These are phyloP conservation scores for Picochlorum sp. DNA, from an alignment of 139 green algal genomes.

Conservation along the genomic window DNA sequence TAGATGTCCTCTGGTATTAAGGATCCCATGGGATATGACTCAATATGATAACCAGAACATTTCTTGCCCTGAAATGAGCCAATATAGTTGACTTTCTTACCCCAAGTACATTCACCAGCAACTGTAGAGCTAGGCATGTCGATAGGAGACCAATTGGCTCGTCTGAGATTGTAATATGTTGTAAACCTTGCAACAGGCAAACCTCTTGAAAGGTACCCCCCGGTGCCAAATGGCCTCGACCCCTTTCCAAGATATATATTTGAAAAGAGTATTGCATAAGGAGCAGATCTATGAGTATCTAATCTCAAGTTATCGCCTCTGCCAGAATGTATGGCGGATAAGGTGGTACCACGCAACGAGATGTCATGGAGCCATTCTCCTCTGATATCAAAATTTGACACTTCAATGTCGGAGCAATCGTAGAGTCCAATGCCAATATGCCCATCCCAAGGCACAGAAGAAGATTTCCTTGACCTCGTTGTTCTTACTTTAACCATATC, in stretches of 20 bases:
- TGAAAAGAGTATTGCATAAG: constrained; percentile 3
- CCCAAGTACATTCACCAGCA: background rate
- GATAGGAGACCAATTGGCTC: background rate
- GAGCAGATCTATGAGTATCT: background rate
- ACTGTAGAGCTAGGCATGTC: background rate
- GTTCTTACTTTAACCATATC: background rate
- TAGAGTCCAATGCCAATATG: constrained; percentile 10
- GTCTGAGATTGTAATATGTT: constrained; percentile 9
- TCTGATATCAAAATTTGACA: constrained; percentile 2
- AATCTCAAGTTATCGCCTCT: constrained; percentile 1
- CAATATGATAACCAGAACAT: background rate
- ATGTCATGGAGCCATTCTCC: constrained; percentile 1
- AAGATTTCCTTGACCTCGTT: background rate
- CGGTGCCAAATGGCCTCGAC: background rate
- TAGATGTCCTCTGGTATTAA: background rate
- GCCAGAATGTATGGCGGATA: background rate
- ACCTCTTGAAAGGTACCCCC: background rate
- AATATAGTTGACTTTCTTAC: background rate
- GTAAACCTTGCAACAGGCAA: constrained; percentile 1
- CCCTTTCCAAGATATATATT: constrained; percentile 4
- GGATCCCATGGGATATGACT: background rate
- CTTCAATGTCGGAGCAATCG: background rate
- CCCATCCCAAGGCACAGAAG: background rate
- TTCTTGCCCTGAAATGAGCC: background rate
- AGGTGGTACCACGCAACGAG: background rate